Base-by-base conservation (phyloP, 257 asterid species). In the Primulina eburnea region DNA sequence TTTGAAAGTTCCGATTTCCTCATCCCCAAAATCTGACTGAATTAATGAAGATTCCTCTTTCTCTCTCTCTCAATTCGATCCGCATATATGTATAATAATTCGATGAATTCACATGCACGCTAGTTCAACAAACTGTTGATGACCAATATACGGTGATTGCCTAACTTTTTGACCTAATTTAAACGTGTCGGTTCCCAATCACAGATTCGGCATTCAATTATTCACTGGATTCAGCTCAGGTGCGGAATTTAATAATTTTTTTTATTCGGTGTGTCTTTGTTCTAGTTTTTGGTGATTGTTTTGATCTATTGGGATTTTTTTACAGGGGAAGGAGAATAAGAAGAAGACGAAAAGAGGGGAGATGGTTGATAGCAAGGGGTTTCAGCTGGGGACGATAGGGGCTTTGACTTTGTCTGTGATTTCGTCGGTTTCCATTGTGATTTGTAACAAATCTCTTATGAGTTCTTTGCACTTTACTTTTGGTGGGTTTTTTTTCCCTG, bases 361-460 rank as follows among this genome's bases (percentile, higher is more conserved):
- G 82, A 89, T 89, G 96, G 75, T 80, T 76, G 96, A 89, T 59
- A 76, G 57, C 72, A 84, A 82, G 72, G 76, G 91, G 60, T 83
- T 86, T 81, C 91, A 86, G 81, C 58, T 91, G 64, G 95, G 96
- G 65, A 91, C 96, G 59, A 62, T 89, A 7, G 96, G 97, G 60
- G 96, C 96, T 64, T 79, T 89, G 81, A 75, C 83, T 71, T 77
- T 91, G 68, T 89, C 97, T 53, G 97, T 89, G 79, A 87, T 90
- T 71, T 88, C 96, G 0, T 88, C 96, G 14, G 96, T 90, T 43
- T 88, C 96, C 10, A 88, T 88, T 32, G 97, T 87, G 78, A 90
- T 90, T 53, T 90, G 94, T 63, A 90, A 90, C 65, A 88, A 91
- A 75, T 93, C 95, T 75, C 96, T 89, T 40, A 89, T 89, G 95